Evolutionary conservation across 768 basidiomycete species (phyloP).

Genomic region (Suillus subluteus): DNA sequence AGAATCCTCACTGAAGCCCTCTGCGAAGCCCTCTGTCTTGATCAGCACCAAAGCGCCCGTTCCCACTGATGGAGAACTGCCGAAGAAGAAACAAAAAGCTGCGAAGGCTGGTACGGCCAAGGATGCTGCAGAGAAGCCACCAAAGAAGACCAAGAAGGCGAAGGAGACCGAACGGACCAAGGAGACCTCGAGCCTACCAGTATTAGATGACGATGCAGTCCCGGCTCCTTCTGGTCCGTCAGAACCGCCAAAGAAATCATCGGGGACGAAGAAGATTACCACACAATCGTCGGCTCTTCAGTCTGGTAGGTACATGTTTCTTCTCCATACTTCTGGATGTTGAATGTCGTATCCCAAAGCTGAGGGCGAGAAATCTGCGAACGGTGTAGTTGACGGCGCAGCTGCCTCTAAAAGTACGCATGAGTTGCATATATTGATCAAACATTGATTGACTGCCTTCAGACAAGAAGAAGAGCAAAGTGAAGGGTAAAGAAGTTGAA

Average conservation of each 20-base stretch:
- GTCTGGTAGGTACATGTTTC: neutral
- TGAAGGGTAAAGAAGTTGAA: neutral
- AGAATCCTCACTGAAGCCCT: neutral
- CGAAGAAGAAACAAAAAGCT: slow-evolving; percentile 11
- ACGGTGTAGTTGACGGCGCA: neutral
- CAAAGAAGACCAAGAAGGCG: slow-evolving; percentile 16
- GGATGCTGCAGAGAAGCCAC: neutral
- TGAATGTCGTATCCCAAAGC: neutral
- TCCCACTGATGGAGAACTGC: slow-evolving; percentile 8
- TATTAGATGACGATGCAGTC: neutral
- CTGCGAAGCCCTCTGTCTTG: slow-evolving; percentile 13
- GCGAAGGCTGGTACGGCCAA: slow-evolving; percentile 5
- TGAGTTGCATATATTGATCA: neutral
- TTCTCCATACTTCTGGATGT: neutral
- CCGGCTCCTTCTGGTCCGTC: neutral
- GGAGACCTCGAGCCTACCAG: neutral
- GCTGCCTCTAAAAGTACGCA: neutral
- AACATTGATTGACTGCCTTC: neutral
- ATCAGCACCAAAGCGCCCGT: neutral
- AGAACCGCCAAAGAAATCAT: neutral
- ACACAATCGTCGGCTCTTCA: neutral
- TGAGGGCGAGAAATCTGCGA: no score
- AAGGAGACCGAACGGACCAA: slow-evolving; percentile 4
- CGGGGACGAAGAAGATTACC: neutral
- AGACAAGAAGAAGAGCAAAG: slow-evolving; percentile 3